phyloP scores from a whole-genome alignment of 306 rosid genomes.

The Vigna trinervia region DNA sequence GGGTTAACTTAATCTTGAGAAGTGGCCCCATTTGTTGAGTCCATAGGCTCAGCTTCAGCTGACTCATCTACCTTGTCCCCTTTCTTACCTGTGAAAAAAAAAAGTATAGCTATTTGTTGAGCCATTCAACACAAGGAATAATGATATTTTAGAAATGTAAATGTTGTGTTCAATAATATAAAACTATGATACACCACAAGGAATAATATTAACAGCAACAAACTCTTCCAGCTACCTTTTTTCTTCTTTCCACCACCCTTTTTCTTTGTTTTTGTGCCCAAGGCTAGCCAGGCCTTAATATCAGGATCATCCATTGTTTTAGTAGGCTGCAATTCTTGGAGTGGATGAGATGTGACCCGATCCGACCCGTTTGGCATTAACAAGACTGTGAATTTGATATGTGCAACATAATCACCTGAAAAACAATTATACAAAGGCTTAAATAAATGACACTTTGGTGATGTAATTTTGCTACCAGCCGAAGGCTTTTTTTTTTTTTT shows the following conservation, averaged over 20 bases:
- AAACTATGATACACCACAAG: too few relatives aligned
- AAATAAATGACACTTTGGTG: not conserved
- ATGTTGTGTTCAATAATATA: too few relatives aligned
- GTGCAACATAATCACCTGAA: constrained; percentile 93
- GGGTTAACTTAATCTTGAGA: constrained; percentile 56
- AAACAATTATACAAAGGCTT: not conserved
- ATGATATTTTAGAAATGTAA: not conserved
- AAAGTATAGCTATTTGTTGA: not conserved
- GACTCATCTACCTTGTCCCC: constrained; percentile 79
- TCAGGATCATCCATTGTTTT: constrained; percentile 88
- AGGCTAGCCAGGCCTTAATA: constrained; percentile 88
- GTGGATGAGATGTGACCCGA: constrained; percentile 72
- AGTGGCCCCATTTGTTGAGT: constrained; percentile 61
- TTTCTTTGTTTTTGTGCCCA: constrained; percentile 87
- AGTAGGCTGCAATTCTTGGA: constrained; percentile 82
- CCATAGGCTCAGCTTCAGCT: constrained; percentile 72
- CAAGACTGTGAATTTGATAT: constrained; percentile 84
- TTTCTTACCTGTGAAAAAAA: constrained; percentile 72
- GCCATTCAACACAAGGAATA: not conserved
- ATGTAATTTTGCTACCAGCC: not conserved
- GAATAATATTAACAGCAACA: too few relatives aligned
- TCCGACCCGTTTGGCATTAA: constrained; percentile 97
- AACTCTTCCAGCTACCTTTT: constrained; percentile 60
- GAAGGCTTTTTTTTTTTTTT: not conserved
- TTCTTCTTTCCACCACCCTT: constrained; percentile 98